Conservation (phyloP, 768 basidiomycete species). For the Cystobasidium tubakii region DNA sequence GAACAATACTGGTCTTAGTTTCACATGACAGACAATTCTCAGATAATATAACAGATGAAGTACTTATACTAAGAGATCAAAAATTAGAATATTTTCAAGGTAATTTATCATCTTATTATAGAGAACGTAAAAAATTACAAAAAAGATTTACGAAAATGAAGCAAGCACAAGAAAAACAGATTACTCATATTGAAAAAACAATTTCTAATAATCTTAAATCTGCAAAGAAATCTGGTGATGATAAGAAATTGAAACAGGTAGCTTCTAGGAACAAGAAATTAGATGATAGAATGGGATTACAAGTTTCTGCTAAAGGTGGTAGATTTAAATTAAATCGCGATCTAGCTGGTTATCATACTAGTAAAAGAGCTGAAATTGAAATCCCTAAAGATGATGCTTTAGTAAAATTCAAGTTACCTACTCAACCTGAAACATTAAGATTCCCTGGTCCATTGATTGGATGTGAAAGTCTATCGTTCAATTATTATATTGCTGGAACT, state of each 20-base stretch:
- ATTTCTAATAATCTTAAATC: conserved; percentile 56
- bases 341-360: conserved; percentile 52
- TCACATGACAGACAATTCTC: conserved; percentile 65
- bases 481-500: conserved; percentile 48
- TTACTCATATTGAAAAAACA: conserved; percentile 56
- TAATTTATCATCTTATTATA: conserved; percentile 44
- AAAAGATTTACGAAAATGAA: conserved; percentile 52
- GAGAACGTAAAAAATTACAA: conserved; percentile 53
- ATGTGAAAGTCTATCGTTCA: conserved; percentile 50
- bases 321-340: conserved; percentile 61
- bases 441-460: conserved; percentile 36
- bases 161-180: conserved; percentile 54
- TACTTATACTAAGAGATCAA: conserved; percentile 58
- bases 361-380: conserved; percentile 52
- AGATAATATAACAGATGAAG: conserved; percentile 59
- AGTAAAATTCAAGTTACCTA: conserved; percentile 49
- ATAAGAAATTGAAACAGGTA: conserved; percentile 56
- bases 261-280: conserved; percentile 61
- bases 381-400: conserved; percentile 52
- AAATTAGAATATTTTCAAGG: conserved; percentile 59
- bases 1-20: conserved; percentile 58
- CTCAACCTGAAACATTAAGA: background rate
- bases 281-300: conserved; percentile 51
- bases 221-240: conserved; percentile 60
- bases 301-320: conserved; percentile 53